phyloP scores from a whole-genome alignment of 2,329 filamentous ascomycete species.

The Neopestalotiopsis rosae region DNA sequence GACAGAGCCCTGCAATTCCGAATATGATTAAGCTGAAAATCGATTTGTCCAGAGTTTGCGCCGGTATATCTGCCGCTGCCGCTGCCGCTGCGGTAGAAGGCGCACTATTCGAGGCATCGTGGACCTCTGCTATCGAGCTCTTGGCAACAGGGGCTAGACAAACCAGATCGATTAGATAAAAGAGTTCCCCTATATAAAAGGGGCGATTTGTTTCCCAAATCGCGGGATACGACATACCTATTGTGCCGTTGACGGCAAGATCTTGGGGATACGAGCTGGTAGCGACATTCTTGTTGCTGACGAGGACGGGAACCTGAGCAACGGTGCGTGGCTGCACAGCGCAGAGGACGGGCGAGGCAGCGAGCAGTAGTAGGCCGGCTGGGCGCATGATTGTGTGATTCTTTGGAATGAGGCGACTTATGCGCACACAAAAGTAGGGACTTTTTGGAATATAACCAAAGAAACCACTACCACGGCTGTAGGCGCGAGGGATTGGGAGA shows the following conservation, averaged over 20 bases:
- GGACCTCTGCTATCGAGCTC: slow-evolving; percentile 7
- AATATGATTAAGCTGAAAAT: slow-evolving; percentile 25
- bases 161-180: neutral
- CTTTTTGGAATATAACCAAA: neutral
- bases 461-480: neutral
- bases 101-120: slow-evolving; percentile 6
- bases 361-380: slow-evolving; percentile 12
- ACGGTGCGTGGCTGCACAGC: slow-evolving; percentile 15
- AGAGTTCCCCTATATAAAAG: neutral
- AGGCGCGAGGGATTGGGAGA: neutral
- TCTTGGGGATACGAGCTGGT: slow-evolving; percentile 15
- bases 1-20: slow-evolving; percentile 22
- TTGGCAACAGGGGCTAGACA: slow-evolving; percentile 10
- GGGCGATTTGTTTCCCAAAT: neutral
- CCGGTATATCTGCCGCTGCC: slow-evolving; percentile 19
- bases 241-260: slow-evolving; percentile 16
- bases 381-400: slow-evolving; percentile 18
- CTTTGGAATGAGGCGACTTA: neutral
- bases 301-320: slow-evolving; percentile 16
- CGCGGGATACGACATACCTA: slow-evolving; percentile 14
- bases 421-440: neutral
- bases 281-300: slow-evolving; percentile 13
- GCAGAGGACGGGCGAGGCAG: slow-evolving; percentile 10
- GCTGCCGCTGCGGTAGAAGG: slow-evolving; percentile 18
- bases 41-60: slow-evolving; percentile 22